Evolutionary conservation across 169 alveolate species (phyloP), one percentile per base, ranked within the genome.

Genomic region (Plasmodium blacklocki): DNA sequence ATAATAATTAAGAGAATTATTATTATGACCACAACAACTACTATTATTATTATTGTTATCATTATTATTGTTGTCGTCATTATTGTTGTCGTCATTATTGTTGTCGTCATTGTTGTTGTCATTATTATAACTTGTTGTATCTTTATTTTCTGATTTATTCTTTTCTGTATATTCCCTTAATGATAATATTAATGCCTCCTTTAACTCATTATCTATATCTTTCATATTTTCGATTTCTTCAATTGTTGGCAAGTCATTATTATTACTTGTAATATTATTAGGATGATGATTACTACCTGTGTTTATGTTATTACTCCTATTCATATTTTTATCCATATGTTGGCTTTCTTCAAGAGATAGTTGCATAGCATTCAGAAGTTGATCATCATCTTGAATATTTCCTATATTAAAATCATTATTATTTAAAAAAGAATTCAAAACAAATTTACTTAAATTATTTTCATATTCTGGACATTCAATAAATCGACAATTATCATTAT

Each of bases 381-480:
- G 89, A 4, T 60, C 88, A 9, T 78, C 89, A 21, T 78, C 91
- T 29, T 83, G 73, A 3, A 83, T 59, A 68, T 83, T 71, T 1
- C 26, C 85, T 19, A 70, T 58, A 15, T n/a, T 68, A 47, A 43
- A 83, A 56, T 83, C 73, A 54, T 54, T 71, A 21, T 83, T 52
- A 26, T 32, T 83, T 26, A 71, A 50, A 19, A 83, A 43, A 0
- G 73, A 54, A n/a, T 71, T 83, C 15, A 83, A 70, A 21, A 83
- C 85, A 71, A 59, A 83, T 47, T 62, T 71, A 9, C 86, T 70
- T 14, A 83, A 50, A 6, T 83, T 83, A 43, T 87, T 95, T 29
- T 72, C 89, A 9, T 93, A 93, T 21, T 97, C 97, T 15, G 93
- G 93, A 7, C 96, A 94, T 64, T 97, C 97, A 26, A 97, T 74